Conservation (phyloP, 768 basidiomycete species). For the Amanita thiersii region DNA sequence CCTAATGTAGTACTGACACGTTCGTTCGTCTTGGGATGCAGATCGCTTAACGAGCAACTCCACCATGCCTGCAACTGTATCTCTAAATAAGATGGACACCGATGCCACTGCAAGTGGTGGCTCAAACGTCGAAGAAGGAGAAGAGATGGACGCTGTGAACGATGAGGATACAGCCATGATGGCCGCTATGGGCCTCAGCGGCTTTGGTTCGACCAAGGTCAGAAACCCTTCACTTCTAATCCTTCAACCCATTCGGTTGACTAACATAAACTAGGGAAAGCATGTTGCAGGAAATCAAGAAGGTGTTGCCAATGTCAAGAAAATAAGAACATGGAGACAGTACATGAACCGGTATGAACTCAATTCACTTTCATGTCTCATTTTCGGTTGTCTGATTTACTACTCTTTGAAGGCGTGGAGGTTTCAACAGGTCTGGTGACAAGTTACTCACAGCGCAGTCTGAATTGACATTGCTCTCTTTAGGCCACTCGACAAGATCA, state of each 20-base stretch:
- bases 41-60: neutral
- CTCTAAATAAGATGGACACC: neutral
- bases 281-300: slow-evolving; percentile 80
- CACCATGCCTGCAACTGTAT: neutral
- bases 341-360: slow-evolving; percentile 89
- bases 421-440: slow-evolving; percentile 64
- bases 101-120: neutral
- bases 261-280: slow-evolving; percentile 47
- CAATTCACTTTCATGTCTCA: neutral
- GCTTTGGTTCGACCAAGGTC: slow-evolving; percentile 90
- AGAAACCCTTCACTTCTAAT: slow-evolving; percentile 10
- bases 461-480: slow-evolving; percentile 12
- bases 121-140: slow-evolving; percentile 32
- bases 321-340: slow-evolving; percentile 88
- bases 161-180: slow-evolving; percentile 79
- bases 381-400: slow-evolving; percentile 1
- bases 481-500: slow-evolving; percentile 94
- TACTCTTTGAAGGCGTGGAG: slow-evolving; percentile 52
- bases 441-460: neutral
- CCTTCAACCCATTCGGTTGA: neutral
- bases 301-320: slow-evolving; percentile 59
- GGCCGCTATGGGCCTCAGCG: slow-evolving; percentile 81
- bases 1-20: neutral
- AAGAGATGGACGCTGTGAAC: slow-evolving; percentile 44
- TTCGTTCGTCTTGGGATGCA: neutral